These are phyloP conservation scores for Taphrina wiesneri DNA, from an alignment of 1,139 yeast genomes.

Conservation along the genomic window DNA sequence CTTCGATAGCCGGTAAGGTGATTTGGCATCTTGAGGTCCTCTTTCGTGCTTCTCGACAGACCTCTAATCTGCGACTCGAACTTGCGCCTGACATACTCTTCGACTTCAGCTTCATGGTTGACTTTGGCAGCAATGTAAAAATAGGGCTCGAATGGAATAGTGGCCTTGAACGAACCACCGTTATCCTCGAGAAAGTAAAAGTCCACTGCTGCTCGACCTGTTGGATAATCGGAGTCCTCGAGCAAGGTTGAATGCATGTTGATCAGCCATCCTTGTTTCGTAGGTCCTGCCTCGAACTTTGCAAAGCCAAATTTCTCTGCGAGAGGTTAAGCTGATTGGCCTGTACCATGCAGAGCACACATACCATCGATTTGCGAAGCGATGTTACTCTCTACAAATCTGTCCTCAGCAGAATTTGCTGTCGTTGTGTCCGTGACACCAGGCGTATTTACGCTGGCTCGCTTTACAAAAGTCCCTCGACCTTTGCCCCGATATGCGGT, in stretches of 20 bases:
- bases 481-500: constrained; percentile 4
- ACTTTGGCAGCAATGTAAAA: constrained; percentile 70
- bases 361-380: constrained; percentile 28
- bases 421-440: constrained; percentile 24
- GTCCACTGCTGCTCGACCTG: constrained; percentile 85
- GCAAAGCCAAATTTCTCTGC: constrained; percentile 76
- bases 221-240: constrained; percentile 56
- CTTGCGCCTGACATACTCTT: constrained; percentile 71
- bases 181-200: constrained; percentile 95
- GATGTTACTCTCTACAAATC: constrained; percentile 1
- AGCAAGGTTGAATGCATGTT: constrained; percentile 69
- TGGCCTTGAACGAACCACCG: constrained; percentile 92
- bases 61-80: constrained; percentile 65
- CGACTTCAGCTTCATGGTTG: constrained; percentile 76
- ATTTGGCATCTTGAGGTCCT: constrained; percentile 77
- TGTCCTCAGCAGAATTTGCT: constrained; percentile 27
- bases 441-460: neutral
- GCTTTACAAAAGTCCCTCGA: constrained; percentile 18
- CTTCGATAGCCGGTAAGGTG: constrained; percentile 79
- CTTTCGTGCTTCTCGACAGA: constrained; percentile 61
- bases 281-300: constrained; percentile 69
- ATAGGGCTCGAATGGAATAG: constrained; percentile 83
- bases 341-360: neutral
- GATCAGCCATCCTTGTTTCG: constrained; percentile 79
- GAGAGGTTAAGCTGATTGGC: constrained; percentile 48